Base-by-base conservation (phyloP, 169 alveolate species). In the Miamiensis avidus region DNA sequence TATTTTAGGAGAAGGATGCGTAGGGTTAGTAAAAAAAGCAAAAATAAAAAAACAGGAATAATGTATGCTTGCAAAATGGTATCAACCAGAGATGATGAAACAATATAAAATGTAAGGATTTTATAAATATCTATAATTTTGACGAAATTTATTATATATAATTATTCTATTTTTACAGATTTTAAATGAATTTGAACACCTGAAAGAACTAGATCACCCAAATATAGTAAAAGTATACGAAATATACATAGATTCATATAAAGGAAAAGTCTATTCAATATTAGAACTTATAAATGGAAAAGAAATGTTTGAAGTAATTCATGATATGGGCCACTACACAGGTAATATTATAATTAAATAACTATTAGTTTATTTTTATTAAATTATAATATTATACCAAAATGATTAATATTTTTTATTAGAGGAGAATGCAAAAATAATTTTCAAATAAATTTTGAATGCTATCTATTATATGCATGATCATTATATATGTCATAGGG, bases 241-340 rank as follows among this genome's bases (percentile, higher is more conserved):
- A 89, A 83, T 92, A 77, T 94, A 89, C 34, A 92, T 92, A 34
- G 93, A 89, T 73, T 49, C 30, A 31, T 34, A 69, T 1, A 79
- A 34, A 27, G 90, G 91, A 74, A 79, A 87, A 76, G 90, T 94
- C 31, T 92, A 90, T 82, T 89, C 89, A 27, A 82, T 93, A 15
- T 92, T 94, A 95, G 97, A 94, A 76, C 85, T 84, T 29, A 88
- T 94, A 4, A 87, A 91, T 30, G 97, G 97, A 15, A 88, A 92
- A 75, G 95, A 95, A 82, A 85, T 95, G 84, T 92, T 93, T 89
- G 94, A 93, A 31, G 86, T 92, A 29, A 90, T 95, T 26, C 83
- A 90, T 76, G 88, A 95, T 85, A 75, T 91, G 27, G 94, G 94
- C 31, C 78, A 85, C 69, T 90, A 89, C 81, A 77, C 78, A 33